Evolutionary conservation across 441 rosid species (phyloP), one percentile per base, ranked within the genome.

Genomic region (Pelargonium myrrhifolium): DNA sequence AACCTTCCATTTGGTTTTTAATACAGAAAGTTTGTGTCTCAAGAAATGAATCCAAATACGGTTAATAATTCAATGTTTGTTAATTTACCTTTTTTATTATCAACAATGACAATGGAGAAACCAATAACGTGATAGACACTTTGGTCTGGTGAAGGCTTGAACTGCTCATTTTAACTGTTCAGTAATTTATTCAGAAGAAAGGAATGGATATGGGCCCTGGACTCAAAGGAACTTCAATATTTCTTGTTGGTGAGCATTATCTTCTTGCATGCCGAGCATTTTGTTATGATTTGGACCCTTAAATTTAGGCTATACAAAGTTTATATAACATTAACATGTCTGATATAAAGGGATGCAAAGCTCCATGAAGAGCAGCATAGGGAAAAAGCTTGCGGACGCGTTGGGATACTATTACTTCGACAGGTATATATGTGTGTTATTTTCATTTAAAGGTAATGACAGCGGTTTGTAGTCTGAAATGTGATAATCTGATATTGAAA

Each of bases 321-420:
- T 7, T 58, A 7, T 51, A 60, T 65, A 45, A 42, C 11, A 51
- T 6, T 71, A 11, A 62, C 64, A 6, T 62, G 43, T 66, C 68
- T 43, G 22, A 55, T 71, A 43, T 76, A 63, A 72, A 93, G 97
- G 98, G 76, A 82, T 83, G 79, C 82, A 76, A 72, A 81, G 81
- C 80, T 68, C 81, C 21, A 62, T 89, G 15, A 93, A 93, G 74
- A 70, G 78, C 22, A 79, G 71, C 18, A 12, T 82, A 66, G 96
- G 94, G n/a, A 83, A 79, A 61, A 73, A 83, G 76, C 83, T 93
- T 66, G 97, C 96, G 0, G 94, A 89, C 61, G 69, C 71, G 10
- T 75, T 90, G 15, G 74, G 91, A 56, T 93, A 85, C 70, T 90
- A 86, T 79, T 90, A 84, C 80, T 87, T 93, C 74, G 97, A 89